Evolutionary conservation across 371 early-diverging fungal species (phyloP), one percentile per base, ranked within the genome.

Genomic region (Synchytrium microbalum): DNA sequence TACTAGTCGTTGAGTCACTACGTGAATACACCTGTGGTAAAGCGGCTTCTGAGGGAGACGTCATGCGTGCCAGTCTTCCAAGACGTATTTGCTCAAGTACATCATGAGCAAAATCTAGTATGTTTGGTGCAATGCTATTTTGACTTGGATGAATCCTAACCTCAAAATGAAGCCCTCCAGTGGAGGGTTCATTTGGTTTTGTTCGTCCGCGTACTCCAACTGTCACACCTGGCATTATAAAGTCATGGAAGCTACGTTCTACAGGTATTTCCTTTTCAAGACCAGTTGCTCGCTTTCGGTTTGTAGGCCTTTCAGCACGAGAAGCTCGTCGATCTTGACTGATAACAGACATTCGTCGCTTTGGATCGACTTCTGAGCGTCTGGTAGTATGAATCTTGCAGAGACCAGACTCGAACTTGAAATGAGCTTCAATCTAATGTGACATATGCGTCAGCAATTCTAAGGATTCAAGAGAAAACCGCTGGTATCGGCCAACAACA

Each of bases 81-180:
- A 38, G 5, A 38, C 46, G 46, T 38, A 19, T 38, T 32, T 54
- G 13, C 66, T 83, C 70, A 2, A 79, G 72, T 2, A 88, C 75
- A 46, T 91, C 88, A 59, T 80, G 77, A 63, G 88, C 78, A 68
- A 92, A 90, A 16, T 81, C 81, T 1, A 90, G 79, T 24, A 90
- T 73, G 0, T 88, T 84, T 0, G 92, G 92, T 63, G 88, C 85
- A n/a, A 92, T 68, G 0, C 78, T 81, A 62, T 92, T 92, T 46
- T 84, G 79, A 61, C 90, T 89, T 29, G 88, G 83, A 65, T 86
- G 88, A 61, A 92, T 85, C 52, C 81, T 66, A 13, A 90, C 74
- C 62, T 88, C 88, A 10, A 84, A 75, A 69, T 90, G 87, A 25
- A 86, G 65, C 23, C 79, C 76, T 8, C 78, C 78, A 0, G 84